Base-by-base conservation (phyloP, 257 asterid species). In the Lantana camara region DNA sequence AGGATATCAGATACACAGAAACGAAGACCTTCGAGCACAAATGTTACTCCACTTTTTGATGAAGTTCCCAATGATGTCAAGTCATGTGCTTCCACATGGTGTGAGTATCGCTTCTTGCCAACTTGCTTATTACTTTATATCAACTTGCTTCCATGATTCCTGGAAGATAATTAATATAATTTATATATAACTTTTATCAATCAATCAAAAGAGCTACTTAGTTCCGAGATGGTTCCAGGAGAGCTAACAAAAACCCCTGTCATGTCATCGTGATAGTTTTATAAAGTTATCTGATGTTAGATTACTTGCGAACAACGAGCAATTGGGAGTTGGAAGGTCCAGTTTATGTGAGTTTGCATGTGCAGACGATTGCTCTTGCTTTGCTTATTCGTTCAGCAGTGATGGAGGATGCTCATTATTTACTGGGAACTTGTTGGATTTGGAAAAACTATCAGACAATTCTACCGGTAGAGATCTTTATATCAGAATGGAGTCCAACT, bases 191-290 rank as follows among this genome's bases (percentile, higher is more conserved):
- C n/a, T n/a, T n/a, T n/a, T n/a, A n/a, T n/a, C n/a, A n/a, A n/a
- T n/a, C n/a, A n/a, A n/a, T n/a, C n/a, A n/a, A n/a, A n/a, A n/a
- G n/a, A n/a, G n/a, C n/a, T n/a, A n/a, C n/a, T n/a, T n/a, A n/a
- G n/a, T n/a, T n/a, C n/a, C n/a, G n/a, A n/a, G n/a, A 30, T 14
- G 83, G 83, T 48, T 73, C 79, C 21, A 69, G 23, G 22, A 74
- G 77, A 47, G 41, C n/a, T n/a, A n/a, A n/a, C n/a, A 3, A 44
- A 32, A 1, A n/a, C n/a, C n/a, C 4, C 71, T 64, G 10, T 11
- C 23, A 7, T 41, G 49, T 44, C 9, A n/a, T 44, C 9, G 15
- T 1, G 15, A 44, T 13, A 58, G 21, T 2, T 72, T 49, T 42
- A 9, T 13, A 13, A 56, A 16, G 3, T 6, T 60, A 19, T 9